Base-by-base conservation (phyloP, 805 yeast species). In the Monosporozyma servazzii region DNA sequence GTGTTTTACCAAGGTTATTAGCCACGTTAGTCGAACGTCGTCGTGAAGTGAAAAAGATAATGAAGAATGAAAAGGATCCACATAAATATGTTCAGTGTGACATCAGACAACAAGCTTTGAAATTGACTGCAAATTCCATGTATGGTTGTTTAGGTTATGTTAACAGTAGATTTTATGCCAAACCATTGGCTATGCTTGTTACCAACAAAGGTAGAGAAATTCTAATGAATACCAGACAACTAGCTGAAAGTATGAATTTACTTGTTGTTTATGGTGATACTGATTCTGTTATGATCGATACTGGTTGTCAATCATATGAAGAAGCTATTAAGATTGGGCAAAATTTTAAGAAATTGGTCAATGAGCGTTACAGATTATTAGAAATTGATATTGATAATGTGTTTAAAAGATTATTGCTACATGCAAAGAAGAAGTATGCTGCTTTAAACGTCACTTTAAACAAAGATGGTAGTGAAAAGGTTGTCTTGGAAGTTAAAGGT, bases 121-220 rank as follows among this genome's bases (percentile, higher is more conserved):
- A 93, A 67, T 75, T 93, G 65, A 95, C 99, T 2, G 99, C 99
- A 29, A 93, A 93, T 70, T 93, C 99, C n/a, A 91, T 93, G 97
- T 93, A 93, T 71, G 99, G 99, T 64, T 93, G 98, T 78, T 77
- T 93, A 60, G 99, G 99, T 58, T 90, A 83, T 67, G 86, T 85
- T 6, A 79, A 85, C 60, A 88, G 97, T 21, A 78, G 99, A 62
- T 93, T 93, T 68, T 91, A 90, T 63, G 99, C 99, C 11, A 85
- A 87, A 63, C 96, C 98, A 0, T 74, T 93, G 59, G 99, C 99
- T 5, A 88, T 88, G 90, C 74, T 93, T 61, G 96, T 89, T 52
- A 93, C 99, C 2, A 85, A 82, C 60, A 88, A 90, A 68, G 99
- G 99, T 62, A 80, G 99, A 72, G 98, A 93, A 67, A 88, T 90